Evolutionary conservation across 139 green algal species (phyloP).

Genomic region (Picochlorum sp.): DNA sequence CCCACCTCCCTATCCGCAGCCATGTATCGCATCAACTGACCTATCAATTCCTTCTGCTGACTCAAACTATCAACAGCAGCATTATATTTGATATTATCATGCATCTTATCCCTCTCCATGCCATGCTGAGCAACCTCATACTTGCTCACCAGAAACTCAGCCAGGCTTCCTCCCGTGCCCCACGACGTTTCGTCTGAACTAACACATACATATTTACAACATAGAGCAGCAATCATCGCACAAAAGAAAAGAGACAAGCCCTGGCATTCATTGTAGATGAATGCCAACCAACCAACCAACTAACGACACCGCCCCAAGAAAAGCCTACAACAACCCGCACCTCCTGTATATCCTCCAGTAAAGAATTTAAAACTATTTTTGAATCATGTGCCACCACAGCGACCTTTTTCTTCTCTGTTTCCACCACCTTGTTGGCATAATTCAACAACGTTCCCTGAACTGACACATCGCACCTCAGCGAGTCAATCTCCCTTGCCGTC

Average conservation of each 20-base stretch:
- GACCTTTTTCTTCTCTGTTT: constrained; percentile 1
- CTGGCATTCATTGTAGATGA: no score
- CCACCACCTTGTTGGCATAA: neutral
- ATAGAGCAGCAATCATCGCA: no score
- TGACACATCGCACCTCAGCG: neutral
- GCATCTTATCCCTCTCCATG: neutral
- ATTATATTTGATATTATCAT: neutral
- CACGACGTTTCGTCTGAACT: neutral
- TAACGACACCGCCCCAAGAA: neutral
- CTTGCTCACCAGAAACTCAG: neutral
- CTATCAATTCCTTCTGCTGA: neutral
- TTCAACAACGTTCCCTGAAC: neutral
- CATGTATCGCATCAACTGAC: neutral
- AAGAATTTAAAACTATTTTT: neutral
- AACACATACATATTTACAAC: no score
- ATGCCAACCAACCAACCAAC: no score
- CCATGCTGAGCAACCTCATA: constrained; percentile 1
- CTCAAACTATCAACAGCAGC: neutral
- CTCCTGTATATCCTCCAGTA: neutral
- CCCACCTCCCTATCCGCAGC: neutral
- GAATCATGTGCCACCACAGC: neutral
- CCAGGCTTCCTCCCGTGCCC: neutral
- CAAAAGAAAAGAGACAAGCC: no score
- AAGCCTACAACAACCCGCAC: neutral
- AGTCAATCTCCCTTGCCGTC: neutral